Evolutionary conservation across 2,329 filamentous ascomycete species (phyloP).

Genomic region (Penicillium sp.): DNA sequence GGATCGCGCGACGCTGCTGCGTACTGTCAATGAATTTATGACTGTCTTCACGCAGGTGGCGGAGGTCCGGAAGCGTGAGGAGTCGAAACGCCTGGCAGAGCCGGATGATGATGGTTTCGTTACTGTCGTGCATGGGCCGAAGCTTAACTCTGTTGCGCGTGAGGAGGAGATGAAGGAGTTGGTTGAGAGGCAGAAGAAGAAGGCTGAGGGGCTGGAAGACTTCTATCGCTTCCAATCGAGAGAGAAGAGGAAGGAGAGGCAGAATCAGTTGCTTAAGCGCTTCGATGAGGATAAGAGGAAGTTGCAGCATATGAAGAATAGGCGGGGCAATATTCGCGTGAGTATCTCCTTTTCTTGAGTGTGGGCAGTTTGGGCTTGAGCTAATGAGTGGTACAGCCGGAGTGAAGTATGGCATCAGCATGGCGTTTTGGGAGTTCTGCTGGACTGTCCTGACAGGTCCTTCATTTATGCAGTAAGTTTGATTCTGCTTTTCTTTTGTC

Average conservation of each 20-base stretch:
- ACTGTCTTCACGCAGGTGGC: constrained; percentile 64
- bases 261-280: constrained; percentile 61
- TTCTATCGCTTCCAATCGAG: constrained; percentile 82
- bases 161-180: constrained; percentile 63
- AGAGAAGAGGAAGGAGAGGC: constrained; percentile 71
- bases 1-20: constrained; percentile 60
- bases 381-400: constrained; percentile 28
- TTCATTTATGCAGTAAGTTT: constrained; percentile 20
- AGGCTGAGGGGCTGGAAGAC: constrained; percentile 60
- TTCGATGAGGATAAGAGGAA: constrained; percentile 74
- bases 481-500: constrained; percentile 1
- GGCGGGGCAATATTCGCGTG: constrained; percentile 57
- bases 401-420: constrained; percentile 26
- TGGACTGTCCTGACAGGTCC: constrained; percentile 6
- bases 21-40: constrained; percentile 79
- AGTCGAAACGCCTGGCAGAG: constrained; percentile 63
- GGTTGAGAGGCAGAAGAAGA: constrained; percentile 57
- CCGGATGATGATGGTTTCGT: constrained; percentile 95
- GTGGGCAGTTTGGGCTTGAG: not conserved
- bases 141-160: constrained; percentile 65
- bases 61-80: constrained; percentile 59
- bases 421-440: constrained; percentile 28
- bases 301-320: constrained; percentile 64
- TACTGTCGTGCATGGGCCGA: constrained; percentile 76
- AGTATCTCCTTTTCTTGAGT: constrained; percentile 6